Percentiles rank a stretch among this genome's conserved stretches.
phyloP scores from a whole-genome alignment of 2,329 filamentous ascomycete genomes.

The Fusarium devonianum region DNA sequence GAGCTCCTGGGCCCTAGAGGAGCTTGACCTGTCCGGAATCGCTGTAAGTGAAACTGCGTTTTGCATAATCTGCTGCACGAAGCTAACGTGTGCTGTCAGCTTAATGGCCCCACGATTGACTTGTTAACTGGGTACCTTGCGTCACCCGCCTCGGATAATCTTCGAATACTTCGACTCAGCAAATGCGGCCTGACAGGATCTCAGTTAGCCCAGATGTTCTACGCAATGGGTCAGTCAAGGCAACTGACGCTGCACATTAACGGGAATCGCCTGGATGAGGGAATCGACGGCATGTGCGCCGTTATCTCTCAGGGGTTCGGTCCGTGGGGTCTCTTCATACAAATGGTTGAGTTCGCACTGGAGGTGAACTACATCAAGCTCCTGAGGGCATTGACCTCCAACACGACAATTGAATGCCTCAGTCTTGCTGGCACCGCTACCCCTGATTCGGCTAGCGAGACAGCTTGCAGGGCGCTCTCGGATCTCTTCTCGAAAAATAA shows the following conservation, averaged over 20 bases:
- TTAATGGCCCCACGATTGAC: slow-evolving; percentile 58
- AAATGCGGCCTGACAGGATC: slow-evolving; percentile 60
- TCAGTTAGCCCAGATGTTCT: slow-evolving; percentile 59
- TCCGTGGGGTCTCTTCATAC: slow-evolving; percentile 59
- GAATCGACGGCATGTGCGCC: slow-evolving; percentile 58
- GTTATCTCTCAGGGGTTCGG: slow-evolving; percentile 57
- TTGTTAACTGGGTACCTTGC: slow-evolving; percentile 57
- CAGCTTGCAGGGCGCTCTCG: slow-evolving; percentile 57
- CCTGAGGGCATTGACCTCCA: slow-evolving; percentile 57
- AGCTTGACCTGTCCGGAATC: slow-evolving; percentile 62
- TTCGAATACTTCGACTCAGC: slow-evolving; percentile 57
- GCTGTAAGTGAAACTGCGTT: slow-evolving; percentile 48
- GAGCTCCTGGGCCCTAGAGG: slow-evolving; percentile 56
- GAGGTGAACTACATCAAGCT: slow-evolving; percentile 61
- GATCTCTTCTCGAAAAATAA: slow-evolving; percentile 60
- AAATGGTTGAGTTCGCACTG: slow-evolving; percentile 64
- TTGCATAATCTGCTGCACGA: neutral
- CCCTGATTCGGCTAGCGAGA: slow-evolving; percentile 53
- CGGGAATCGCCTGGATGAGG: slow-evolving; percentile 61
- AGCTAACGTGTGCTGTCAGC: slow-evolving; percentile 36
- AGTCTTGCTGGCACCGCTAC: slow-evolving; percentile 63
- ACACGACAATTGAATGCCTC: slow-evolving; percentile 58
- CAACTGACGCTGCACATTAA: slow-evolving; percentile 59
- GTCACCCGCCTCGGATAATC: slow-evolving; percentile 48
- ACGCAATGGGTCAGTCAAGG: slow-evolving; percentile 56